Evolutionary conservation across 176 grass and related monocot genomes (phyloP).

Genomic region (Phragmites australis): DNA sequence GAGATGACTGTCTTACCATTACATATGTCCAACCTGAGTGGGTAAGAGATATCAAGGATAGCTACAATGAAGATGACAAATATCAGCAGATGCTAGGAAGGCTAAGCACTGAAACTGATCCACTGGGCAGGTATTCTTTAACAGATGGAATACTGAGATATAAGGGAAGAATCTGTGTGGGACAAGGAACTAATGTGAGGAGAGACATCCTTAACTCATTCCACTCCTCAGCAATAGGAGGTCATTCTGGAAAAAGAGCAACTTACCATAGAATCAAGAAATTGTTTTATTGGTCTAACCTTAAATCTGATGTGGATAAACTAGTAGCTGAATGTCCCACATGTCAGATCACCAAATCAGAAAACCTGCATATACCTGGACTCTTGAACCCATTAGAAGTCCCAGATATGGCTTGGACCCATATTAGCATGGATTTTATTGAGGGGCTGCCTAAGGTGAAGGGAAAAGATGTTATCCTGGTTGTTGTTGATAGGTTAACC

Average conservation of each 20-base stretch:
- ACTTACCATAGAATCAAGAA: not conserved
- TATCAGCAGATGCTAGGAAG: too few species aligned
- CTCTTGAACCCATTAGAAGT: not conserved
- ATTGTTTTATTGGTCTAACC: accelerated
- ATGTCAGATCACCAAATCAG: not conserved
- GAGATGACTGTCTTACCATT: too few species aligned
- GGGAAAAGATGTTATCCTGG: not conserved
- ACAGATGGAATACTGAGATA: not conserved
- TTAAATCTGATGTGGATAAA: accelerated
- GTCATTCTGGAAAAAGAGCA: accelerated
- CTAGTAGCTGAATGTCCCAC: not conserved
- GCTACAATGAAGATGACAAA: too few species aligned
- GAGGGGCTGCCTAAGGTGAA: not conserved
- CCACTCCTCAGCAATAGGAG: accelerated
- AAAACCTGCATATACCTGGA: not conserved
- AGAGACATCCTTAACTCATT: not conserved
- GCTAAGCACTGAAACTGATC: too few species aligned
- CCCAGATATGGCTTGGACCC: not conserved
- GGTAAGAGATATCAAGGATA: too few species aligned
- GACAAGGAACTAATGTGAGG: not conserved
- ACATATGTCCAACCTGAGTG: too few species aligned
- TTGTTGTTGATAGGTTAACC: not conserved
- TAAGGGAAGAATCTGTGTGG: not conserved
- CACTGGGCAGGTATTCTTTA: too few species aligned
- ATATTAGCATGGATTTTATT: not conserved